Conservation (phyloP, 805 yeast species). For the Lachancea waltii region DNA sequence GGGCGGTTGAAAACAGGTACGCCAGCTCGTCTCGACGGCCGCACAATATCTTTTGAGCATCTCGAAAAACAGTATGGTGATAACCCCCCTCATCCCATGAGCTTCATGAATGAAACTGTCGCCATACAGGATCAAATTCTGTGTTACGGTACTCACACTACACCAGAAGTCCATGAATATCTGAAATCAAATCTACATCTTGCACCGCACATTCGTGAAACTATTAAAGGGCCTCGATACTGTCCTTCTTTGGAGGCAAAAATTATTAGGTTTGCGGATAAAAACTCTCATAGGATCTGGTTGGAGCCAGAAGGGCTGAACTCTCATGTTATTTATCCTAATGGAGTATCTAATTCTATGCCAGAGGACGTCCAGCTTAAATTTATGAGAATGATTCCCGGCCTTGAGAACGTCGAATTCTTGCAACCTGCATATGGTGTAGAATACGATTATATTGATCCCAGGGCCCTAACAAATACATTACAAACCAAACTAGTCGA, state of each 20-base stretch:
- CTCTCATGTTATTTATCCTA: conserved; percentile 85
- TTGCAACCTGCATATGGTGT: conserved; percentile 98
- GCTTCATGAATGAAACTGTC: conserved; percentile 68
- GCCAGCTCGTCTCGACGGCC: conserved; percentile 78
- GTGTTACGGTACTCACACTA: conserved; percentile 78
- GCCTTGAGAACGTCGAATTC: conserved; percentile 83
- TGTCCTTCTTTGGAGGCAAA: conserved; percentile 96
- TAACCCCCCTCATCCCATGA: conserved; percentile 82
- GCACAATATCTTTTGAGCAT: conserved; percentile 60
- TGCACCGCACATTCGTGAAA: conserved; percentile 85
- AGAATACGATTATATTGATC: conserved; percentile 94
- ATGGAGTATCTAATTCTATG: conserved; percentile 94
- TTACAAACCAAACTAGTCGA: conserved; percentile 73
- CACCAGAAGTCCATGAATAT: conserved; percentile 63
- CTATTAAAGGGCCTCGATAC: conserved; percentile 93
- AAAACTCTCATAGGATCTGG: conserved; percentile 79
- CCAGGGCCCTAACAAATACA: conserved; percentile 71
- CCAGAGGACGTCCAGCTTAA: conserved; percentile 84
- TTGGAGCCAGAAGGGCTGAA: conserved; percentile 93
- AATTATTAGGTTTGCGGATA: conserved; percentile 71
- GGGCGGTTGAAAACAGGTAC: conserved; percentile 97
- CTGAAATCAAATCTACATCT: conserved; percentile 65
- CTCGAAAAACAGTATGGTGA: conserved; percentile 75
- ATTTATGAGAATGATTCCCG: conserved; percentile 73
- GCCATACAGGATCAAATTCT: conserved; percentile 51